phyloP scores from a whole-genome alignment of 805 yeast species.

The Cyberlindnera maclurae region DNA sequence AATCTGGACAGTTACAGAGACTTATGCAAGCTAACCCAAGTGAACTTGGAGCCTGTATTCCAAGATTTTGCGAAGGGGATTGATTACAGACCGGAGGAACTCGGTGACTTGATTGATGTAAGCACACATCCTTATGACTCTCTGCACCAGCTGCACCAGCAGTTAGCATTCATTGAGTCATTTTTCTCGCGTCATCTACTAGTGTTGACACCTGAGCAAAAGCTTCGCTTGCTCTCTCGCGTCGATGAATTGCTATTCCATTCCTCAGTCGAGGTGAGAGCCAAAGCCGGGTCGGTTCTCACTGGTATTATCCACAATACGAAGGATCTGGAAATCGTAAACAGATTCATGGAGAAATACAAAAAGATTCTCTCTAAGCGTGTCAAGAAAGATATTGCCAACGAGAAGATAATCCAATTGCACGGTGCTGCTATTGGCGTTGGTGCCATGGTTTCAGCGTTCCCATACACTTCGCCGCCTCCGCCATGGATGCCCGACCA shows the following conservation, averaged over 20 bases:
- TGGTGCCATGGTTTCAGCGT: conserved; percentile 84
- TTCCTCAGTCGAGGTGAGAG: conserved; percentile 67
- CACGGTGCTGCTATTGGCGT: conserved; percentile 88
- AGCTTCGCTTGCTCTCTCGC: conserved; percentile 41
- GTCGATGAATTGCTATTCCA: conserved; percentile 51
- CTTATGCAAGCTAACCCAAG: conserved; percentile 62
- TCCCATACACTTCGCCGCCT: conserved; percentile 86
- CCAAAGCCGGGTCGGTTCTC: conserved; percentile 63
- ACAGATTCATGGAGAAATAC: conserved; percentile 30
- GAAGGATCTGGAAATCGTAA: conserved; percentile 34
- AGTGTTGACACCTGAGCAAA: conserved; percentile 40
- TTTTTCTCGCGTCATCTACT: conserved; percentile 65
- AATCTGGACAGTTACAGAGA: conserved; percentile 64
- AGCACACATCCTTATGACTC: conserved; percentile 32
- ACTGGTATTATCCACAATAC: conserved; percentile 65
- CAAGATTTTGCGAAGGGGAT: conserved; percentile 37
- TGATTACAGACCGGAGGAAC: conserved; percentile 35
- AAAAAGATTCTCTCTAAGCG: conserved; percentile 23
- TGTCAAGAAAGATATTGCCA: conserved; percentile 27
- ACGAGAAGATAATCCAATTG: conserved; percentile 38
- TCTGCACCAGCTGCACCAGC: conserved; percentile 56
- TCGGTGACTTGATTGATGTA: conserved; percentile 36
- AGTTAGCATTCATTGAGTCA: conserved; percentile 64
- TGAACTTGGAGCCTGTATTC: conserved; percentile 46
- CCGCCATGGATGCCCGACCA: conserved; percentile 83